A percentile compares a stretch with the other conserved stretches of the same genome.
phyloP scores from a whole-genome alignment of 805 yeast species.

The Torulaspora quercuum region DNA sequence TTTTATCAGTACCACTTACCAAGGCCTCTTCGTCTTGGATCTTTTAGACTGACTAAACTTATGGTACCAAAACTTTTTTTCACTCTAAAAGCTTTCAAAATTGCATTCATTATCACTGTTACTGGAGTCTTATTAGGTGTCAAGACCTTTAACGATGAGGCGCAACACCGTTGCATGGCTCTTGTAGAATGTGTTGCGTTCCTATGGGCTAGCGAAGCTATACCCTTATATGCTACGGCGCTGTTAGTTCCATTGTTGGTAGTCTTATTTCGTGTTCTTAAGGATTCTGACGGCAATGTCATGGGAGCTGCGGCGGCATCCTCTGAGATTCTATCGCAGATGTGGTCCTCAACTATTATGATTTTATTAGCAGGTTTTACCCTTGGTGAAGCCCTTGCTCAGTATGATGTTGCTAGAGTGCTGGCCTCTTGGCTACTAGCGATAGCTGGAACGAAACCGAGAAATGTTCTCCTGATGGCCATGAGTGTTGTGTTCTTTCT shows the following conservation, averaged over 20 bases:
- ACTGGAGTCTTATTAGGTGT: slow-evolving; percentile 55
- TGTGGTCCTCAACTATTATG: slow-evolving; percentile 96
- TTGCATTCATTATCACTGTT: slow-evolving; percentile 47
- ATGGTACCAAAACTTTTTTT: slow-evolving; percentile 48
- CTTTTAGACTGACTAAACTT: slow-evolving; percentile 33
- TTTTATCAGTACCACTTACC: slow-evolving; percentile 36
- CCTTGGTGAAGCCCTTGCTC: slow-evolving; percentile 87
- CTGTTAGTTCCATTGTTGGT: slow-evolving; percentile 75
- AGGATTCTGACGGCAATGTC: slow-evolving; percentile 48
- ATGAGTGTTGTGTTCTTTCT: slow-evolving; percentile 83
- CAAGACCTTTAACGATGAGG: slow-evolving; percentile 58
- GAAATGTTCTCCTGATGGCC: slow-evolving; percentile 66
- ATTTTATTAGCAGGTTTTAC: slow-evolving; percentile 89
- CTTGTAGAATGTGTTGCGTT: slow-evolving; percentile 61
- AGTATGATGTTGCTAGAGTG: slow-evolving; percentile 84
- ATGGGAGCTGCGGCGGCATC: slow-evolving; percentile 65
- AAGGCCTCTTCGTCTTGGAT: slow-evolving; percentile 26
- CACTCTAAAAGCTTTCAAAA: slow-evolving; percentile 47
- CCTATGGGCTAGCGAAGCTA: slow-evolving; percentile 93
- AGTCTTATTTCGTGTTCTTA: slow-evolving; percentile 64
- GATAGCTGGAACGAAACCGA: slow-evolving; percentile 78
- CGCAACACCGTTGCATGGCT: slow-evolving; percentile 63
- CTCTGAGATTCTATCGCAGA: slow-evolving; percentile 64
- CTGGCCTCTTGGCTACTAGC: slow-evolving; percentile 80
- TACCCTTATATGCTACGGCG: slow-evolving; percentile 91